Base-by-base conservation (phyloP, 371 early-diverging fungal species). In the Saksenaea oblongispora region DNA sequence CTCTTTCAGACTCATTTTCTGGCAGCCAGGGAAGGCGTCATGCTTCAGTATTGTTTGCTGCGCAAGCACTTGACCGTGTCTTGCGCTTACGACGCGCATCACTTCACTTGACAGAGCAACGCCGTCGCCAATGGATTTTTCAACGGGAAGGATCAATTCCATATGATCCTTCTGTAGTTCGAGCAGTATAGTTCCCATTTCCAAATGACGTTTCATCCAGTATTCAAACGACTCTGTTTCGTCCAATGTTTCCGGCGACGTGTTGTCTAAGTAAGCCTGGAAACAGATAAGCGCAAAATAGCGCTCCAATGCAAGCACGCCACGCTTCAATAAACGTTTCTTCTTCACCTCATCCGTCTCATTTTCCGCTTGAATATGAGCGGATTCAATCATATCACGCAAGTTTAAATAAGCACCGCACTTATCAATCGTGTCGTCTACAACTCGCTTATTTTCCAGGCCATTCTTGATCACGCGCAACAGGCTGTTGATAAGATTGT, bases 11-110 rank as follows among this genome's bases (percentile, higher is more conserved):
- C 83, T 83, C 69, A 87, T 73, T 54, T 88, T 87, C 65, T 91
- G 91, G 28, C 88, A 87, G 2, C 90, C 90, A 11, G 89, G 91
- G 72, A 89, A 91, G 24, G 87, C 81, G 59, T 89, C 91, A 36
- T 82, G 83, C 54, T 91, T 91, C 51, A 91, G 61, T 54, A 91
- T 91, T 0, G 88, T 89, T 39, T 84, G 81, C 39, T 84, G 83
- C 0, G 85, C 85, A 39, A 91, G 72, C 0, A 91, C 90, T 36
- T 83, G 84, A 22, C 91, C 91, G 53, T 75, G 67, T 3, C 91
- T 72, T 7, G 67, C 44, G 41, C 73, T 78, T 3, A 91, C 88
- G 0, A 89, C 90, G 0, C 79, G 66, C 66, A 85, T 63, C 7
- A 91, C 89, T 65, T 91, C 91, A 39, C 74, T 74, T 0, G 86